Conservation (phyloP, 1,139 yeast genomes). For the Geotrichum aggregatum region DNA sequence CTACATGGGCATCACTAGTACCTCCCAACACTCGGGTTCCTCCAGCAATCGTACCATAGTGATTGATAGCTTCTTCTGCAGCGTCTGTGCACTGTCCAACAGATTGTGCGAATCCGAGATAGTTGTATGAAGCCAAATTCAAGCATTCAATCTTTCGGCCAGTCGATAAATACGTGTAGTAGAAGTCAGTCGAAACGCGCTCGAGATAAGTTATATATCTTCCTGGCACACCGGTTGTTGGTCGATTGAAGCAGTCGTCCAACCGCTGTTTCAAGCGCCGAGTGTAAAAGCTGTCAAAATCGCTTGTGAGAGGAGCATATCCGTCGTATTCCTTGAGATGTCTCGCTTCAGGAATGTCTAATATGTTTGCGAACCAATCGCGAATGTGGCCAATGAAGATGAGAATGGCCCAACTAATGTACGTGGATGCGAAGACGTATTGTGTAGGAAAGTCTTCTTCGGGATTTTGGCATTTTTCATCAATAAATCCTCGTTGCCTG, state of each 20-base stretch:
- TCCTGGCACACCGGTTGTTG: constrained; percentile 96
- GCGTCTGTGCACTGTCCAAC: constrained; percentile 85
- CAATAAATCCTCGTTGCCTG: constrained; percentile 7
- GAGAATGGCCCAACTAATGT: constrained; percentile 73
- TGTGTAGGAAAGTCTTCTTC: constrained; percentile 69
- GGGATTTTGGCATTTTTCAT: constrained; percentile 16
- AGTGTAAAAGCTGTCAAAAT: constrained; percentile 88
- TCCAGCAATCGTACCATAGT: constrained; percentile 73
- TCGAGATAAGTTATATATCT: constrained; percentile 78
- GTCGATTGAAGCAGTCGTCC: constrained; percentile 93
- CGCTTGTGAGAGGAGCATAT: constrained; percentile 92
- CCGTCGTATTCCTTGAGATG: constrained; percentile 79
- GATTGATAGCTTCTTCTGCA: constrained; percentile 58
- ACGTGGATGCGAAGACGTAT: constrained; percentile 71
- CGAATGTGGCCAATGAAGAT: constrained; percentile 85
- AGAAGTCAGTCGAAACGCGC: constrained; percentile 61
- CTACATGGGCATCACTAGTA: constrained; percentile 66
- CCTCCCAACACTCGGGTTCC: constrained; percentile 76
- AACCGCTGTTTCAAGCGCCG: constrained; percentile 86
- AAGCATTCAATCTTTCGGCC: constrained; percentile 75
- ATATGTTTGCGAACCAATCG: constrained; percentile 77
- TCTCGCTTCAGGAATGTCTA: constrained; percentile 57
- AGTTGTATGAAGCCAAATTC: constrained; percentile 86
- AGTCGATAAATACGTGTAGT: constrained; percentile 57
- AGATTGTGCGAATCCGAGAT: constrained; percentile 94